These are phyloP conservation scores for Aspergillus pseudotamarii DNA, from an alignment of 2,329 filamentous ascomycete genomes.

Conservation along the genomic window DNA sequence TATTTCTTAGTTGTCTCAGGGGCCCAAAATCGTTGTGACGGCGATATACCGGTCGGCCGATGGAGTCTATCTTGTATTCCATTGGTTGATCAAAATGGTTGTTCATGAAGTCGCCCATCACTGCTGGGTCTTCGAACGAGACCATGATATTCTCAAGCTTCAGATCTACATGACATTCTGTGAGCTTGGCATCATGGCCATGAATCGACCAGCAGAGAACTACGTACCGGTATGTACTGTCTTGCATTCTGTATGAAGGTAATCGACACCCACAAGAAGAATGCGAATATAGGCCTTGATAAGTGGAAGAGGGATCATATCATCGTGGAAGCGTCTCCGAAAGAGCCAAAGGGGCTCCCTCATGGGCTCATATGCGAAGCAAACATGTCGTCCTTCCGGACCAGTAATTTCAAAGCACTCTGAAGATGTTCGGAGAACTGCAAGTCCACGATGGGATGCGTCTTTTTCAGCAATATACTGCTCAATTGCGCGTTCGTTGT, in stretches of 20 bases:
- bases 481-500: slow-evolving; percentile 31
- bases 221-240: not conserved
- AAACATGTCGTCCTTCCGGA: slow-evolving; percentile 33
- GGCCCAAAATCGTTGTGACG: not conserved
- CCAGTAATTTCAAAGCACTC: slow-evolving; percentile 26
- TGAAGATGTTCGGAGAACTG: slow-evolving; percentile 23
- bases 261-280: not conserved
- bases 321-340: slow-evolving; percentile 28
- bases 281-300: slow-evolving; percentile 23
- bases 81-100: not conserved
- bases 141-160: not conserved
- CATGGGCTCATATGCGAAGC: slow-evolving; percentile 40
- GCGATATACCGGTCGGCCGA: not conserved
- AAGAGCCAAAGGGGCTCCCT: slow-evolving; percentile 39
- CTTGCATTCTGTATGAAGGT: not conserved
- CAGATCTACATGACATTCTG: not conserved
- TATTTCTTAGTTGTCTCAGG: not conserved
- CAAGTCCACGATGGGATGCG: slow-evolving; percentile 26
- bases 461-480: slow-evolving; percentile 31
- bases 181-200: not conserved
- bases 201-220: not conserved
- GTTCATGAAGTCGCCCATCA: not conserved
- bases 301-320: slow-evolving; percentile 30
- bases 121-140: not conserved
- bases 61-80: not conserved